Conservation (phyloP, 345 rosid species). For the Brassica nigra region DNA sequence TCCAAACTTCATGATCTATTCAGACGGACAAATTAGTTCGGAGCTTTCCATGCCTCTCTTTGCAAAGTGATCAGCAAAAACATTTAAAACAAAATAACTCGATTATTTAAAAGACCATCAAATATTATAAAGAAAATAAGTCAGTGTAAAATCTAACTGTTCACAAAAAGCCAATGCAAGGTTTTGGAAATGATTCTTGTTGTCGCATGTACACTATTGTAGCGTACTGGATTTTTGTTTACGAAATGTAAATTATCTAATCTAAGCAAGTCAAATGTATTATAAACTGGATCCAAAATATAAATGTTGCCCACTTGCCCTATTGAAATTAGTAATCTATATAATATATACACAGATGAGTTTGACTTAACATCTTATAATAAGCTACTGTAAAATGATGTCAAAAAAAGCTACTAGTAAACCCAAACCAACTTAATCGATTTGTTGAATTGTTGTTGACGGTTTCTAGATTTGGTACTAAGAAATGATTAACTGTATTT, state of each 20-base stretch:
- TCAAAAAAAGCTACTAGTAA: no score
- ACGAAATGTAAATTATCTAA: no score
- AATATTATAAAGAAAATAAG: not conserved
- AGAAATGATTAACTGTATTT: not conserved
- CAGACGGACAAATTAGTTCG: conserved; percentile 16
- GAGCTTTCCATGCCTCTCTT: conserved; percentile 7
- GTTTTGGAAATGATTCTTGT: conserved; percentile 10
- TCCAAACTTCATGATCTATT: conserved; percentile 21
- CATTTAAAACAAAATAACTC: not conserved
- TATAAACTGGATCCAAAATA: no score
- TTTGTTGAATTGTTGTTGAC: not conserved
- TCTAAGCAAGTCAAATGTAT: no score
- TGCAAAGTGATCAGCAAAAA: not conserved
- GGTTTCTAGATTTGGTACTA: not conserved
- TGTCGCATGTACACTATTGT: not conserved
- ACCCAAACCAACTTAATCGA: no score
- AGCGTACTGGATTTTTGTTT: not conserved
- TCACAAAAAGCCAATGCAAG: not conserved
- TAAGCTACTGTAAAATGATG: no score
- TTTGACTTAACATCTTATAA: no score
- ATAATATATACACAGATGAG: no score
- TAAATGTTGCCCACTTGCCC: no score
- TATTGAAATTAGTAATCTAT: no score
- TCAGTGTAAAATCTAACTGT: not conserved
- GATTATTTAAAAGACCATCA: not conserved